Evolutionary conservation across 78 protist genomes (phyloP), one percentile per base, ranked within the genome.

Genomic region (Dictyostelium firmibasis): DNA sequence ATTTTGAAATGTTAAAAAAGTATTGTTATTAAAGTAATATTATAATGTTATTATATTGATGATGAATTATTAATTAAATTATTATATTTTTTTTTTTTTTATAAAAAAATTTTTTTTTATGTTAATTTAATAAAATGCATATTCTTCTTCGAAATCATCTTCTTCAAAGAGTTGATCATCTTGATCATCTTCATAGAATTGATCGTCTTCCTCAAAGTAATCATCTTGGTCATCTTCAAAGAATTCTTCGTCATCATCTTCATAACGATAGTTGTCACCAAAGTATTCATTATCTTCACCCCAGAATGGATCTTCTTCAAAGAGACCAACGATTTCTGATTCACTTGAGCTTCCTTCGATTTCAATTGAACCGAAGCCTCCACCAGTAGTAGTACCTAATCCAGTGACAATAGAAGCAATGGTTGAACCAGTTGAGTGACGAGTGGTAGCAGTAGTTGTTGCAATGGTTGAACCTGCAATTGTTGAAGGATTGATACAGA

Each of bases 391-490:
- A 1, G 85, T 41, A 75, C 77, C 81, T 44, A 11, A 64, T 10
- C 60, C 53, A 44, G 33, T 57, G 0, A 47, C 85, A 3, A 81
- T 3, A 0, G 85, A 81, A 0, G 86, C 70, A 57, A 57, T 82
- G 0, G 86, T 82, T 31, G 86, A 50, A 25, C 35, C 70, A 23
- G 36, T 9, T 9, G 77, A 25, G 2, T 16, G 31, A n/a, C 72
- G 47, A 13, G 77, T 77, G 0, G 93, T 43, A 9, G 81, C 78
- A 2, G 50, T 31, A 16, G 93, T 78, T 0, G 93, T 36, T 4
- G 78, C 93, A 76, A 86, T 76, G 14, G 84, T 86, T 4, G 85
- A 57, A 0, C 44, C 84, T 9, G 64, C 72, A n/a, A 23, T 11
- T 0, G 41, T 64, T 20, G 38, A 29, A 10, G 44, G 74, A 10